Conservation (phyloP, 352 stramenopile genomes). For the Elongisporangium undulatum region DNA sequence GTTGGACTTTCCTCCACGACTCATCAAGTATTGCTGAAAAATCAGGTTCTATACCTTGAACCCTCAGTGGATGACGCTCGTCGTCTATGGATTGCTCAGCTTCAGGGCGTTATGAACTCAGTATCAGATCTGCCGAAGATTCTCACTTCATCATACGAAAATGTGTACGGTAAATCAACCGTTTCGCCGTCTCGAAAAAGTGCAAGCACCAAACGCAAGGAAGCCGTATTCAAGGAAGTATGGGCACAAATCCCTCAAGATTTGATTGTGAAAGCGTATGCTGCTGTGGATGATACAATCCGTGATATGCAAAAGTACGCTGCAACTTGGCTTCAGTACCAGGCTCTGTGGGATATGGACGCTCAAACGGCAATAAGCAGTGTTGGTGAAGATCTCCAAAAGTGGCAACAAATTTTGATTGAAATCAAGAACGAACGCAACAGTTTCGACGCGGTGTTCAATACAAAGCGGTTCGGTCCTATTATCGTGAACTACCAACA, state of each 20-base stretch:
- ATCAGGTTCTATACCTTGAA: slow-evolving; percentile 95
- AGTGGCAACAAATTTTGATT: slow-evolving; percentile 97
- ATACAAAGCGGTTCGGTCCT: slow-evolving; percentile 88
- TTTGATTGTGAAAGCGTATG: slow-evolving; percentile 75
- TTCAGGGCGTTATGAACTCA: slow-evolving; percentile 93
- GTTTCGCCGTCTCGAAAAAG: slow-evolving; percentile 56
- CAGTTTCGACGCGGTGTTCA: slow-evolving; percentile 91
- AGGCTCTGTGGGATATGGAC: slow-evolving; percentile 98
- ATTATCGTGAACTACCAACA: slow-evolving; percentile 91
- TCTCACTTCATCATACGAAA: slow-evolving; percentile 83
- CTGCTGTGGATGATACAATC: slow-evolving; percentile 68
- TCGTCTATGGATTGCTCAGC: slow-evolving; percentile 82
- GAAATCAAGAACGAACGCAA: slow-evolving; percentile 95
- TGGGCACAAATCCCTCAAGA: slow-evolving; percentile 48
- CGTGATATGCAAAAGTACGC: slow-evolving; percentile 92
- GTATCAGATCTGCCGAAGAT: slow-evolving; percentile 92
- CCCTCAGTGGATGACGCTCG: slow-evolving; percentile 93
- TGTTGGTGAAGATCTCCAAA: slow-evolving; percentile 93
- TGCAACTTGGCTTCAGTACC: slow-evolving; percentile 97
- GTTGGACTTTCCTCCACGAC: slow-evolving; percentile 41
- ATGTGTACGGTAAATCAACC: slow-evolving; percentile 69
- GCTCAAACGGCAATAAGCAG: slow-evolving; percentile 90
- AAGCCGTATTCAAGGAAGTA: slow-evolving; percentile 72
- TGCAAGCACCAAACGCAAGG: slow-evolving; percentile 44
- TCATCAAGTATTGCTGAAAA: slow-evolving; percentile 95